Evolutionary conservation across 495 filamentous ascomycete genomes (phyloP).

Genomic region (Aspergillus wentii): DNA sequence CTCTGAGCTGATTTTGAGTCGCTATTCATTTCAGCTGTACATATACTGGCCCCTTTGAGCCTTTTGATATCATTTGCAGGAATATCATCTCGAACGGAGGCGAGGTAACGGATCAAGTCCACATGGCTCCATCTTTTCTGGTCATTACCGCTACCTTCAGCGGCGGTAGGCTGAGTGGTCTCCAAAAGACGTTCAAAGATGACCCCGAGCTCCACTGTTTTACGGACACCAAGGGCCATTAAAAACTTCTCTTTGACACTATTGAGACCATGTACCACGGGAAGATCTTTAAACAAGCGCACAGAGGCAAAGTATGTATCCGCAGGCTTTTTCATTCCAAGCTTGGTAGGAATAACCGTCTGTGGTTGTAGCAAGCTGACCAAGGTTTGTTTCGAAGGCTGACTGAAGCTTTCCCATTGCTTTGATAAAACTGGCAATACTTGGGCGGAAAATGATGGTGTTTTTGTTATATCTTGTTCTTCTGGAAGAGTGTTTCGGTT

Average conservation of each 20-base stretch:
- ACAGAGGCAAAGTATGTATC: slow-evolving; percentile 93
- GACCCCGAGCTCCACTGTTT: slow-evolving; percentile 86
- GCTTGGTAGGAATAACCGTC: slow-evolving; percentile 83
- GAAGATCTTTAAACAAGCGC: slow-evolving; percentile 89
- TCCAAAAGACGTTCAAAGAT: slow-evolving; percentile 84
- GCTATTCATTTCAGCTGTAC: slow-evolving; percentile 62
- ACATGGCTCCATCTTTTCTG: slow-evolving; percentile 78
- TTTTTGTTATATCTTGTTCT: slow-evolving; percentile 61
- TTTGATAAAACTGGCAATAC: slow-evolving; percentile 80
- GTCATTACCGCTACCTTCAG: slow-evolving; percentile 31
- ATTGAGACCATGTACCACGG: slow-evolving; percentile 66
- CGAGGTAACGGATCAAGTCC: slow-evolving; percentile 89
- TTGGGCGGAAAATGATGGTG: slow-evolving; percentile 68
- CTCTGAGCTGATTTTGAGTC: slow-evolving; percentile 20
- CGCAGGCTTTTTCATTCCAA: slow-evolving; percentile 80
- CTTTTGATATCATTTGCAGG: slow-evolving; percentile 76
- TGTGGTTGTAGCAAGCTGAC: slow-evolving; percentile 55
- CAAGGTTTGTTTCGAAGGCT: slow-evolving; percentile 59
- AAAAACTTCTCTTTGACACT: slow-evolving; percentile 88
- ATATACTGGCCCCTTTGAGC: slow-evolving; percentile 71
- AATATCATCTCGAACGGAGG: slow-evolving; percentile 86
- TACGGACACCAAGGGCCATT: slow-evolving; percentile 67
- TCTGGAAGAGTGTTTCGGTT: slow-evolving; percentile 36
- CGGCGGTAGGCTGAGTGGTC: slow-evolving; percentile 33
- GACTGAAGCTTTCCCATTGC: slow-evolving; percentile 73